Evolutionary conservation across 768 basidiomycete genomes (phyloP), one percentile per base, ranked within the genome.

Genomic region (Pleurotus platypus): DNA sequence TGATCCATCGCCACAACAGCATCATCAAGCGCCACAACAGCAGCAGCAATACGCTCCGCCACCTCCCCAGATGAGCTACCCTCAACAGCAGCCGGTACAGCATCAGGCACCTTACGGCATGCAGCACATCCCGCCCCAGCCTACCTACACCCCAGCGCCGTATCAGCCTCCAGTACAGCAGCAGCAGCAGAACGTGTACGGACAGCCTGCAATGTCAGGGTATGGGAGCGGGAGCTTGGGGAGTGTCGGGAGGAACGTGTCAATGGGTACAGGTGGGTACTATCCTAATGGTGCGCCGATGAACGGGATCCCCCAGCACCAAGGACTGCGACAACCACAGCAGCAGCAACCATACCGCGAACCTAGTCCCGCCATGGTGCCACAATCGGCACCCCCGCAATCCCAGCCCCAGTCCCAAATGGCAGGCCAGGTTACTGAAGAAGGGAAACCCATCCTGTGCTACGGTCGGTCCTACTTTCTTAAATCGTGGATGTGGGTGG

Each of bases 381-480:
- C 81, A 38, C 78, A 82, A 45, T 84, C 82, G 16, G 80, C 81
- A 27, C 82, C 83, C 1, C 77, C 76, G 49, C 74, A 73, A 6
- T 72, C 69, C n/a, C 49, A 49, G 30, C 45, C 47, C 24, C 49
- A 46, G 38, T 48, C 47, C 24, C 67, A 66, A 7, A 60, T 64
- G 62, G 89, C 88, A 4, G 86, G 84, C 0, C 85, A 92, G 63
- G 86, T 85, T 46, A 91, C 89, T 5, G 92, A 95, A 53, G 87
- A 89, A 42, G 94, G 94, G 0, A 77, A 81, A 39, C 83, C 84
- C 1, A 89, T 98, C 30, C 66, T 94, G 64, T 96, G 97, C 75
- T 95, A 92, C 63, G 92, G 94, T 93, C 60, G 62, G 89, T 78
- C 38, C 53, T 49, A 46, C 56, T 5, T 24, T 47, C 4, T 42